Evolutionary conservation across 192 early-diverging fungal species (phyloP).

Genomic region (Pilaira anomala): DNA sequence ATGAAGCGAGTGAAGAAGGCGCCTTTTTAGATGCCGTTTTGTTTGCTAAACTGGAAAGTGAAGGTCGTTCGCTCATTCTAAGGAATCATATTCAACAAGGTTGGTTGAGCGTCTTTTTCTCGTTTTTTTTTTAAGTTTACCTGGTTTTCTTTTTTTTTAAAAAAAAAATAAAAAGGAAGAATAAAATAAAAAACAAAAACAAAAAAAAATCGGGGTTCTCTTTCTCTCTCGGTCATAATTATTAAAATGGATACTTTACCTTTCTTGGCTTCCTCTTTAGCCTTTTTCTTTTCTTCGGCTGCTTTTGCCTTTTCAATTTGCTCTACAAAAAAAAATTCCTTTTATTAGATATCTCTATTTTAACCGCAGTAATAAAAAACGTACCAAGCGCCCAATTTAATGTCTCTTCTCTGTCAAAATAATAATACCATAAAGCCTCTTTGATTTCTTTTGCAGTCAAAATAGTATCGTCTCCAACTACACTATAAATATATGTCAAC

Average conservation of each 20-base stretch:
- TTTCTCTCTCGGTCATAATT: not conserved
- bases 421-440: conserved; percentile 69
- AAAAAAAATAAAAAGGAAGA: not conserved
- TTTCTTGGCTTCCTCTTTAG: conserved; percentile 9
- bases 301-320: conserved; percentile 17
- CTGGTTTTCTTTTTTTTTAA: not conserved
- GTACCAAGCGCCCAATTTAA: conserved; percentile 61
- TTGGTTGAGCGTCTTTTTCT: too few species aligned
- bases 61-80: not conserved
- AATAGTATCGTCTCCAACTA: conserved; percentile 54
- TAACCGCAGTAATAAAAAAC: not conserved
- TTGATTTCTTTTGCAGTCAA: conserved; percentile 65
- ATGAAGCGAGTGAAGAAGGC: not conserved
- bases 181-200: not conserved
- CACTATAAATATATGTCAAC: conserved; percentile 51
- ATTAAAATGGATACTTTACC: not conserved
- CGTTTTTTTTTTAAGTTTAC: not conserved
- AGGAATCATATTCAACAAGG: too few species aligned
- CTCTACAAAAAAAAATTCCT: not conserved
- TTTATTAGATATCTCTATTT: not conserved
- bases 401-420: conserved; percentile 66
- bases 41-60: conserved; percentile 15
- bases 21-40: not conserved
- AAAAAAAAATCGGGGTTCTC: conserved; percentile 6
- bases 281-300: conserved; percentile 23